Conservation (phyloP, 2,329 filamentous ascomycete species). For the Claviceps spartinae region DNA sequence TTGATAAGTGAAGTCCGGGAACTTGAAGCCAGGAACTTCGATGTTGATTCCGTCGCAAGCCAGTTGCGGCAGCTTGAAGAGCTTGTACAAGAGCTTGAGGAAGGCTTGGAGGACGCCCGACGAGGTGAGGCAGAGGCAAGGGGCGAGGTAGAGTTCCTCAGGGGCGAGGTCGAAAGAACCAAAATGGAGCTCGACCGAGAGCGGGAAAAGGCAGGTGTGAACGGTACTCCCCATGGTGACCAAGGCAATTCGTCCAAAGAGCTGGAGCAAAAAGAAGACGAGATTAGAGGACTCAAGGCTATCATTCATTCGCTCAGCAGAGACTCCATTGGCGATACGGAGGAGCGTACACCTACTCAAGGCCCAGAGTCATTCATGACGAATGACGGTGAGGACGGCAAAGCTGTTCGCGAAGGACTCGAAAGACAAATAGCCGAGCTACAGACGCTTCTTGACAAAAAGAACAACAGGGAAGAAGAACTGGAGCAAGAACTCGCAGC, state of each 20-base stretch:
- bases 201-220: conserved; percentile 54
- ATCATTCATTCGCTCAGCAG: conserved; percentile 93
- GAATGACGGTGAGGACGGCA: conserved; percentile 13
- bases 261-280: conserved; percentile 87
- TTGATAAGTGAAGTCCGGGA: conserved; percentile 74
- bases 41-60: conserved; percentile 79
- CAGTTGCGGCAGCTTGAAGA: conserved; percentile 95
- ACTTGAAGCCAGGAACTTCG: conserved; percentile 66
- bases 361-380: conserved; percentile 21
- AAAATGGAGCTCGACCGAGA: conserved; percentile 79
- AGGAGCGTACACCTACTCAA: conserved; percentile 18
- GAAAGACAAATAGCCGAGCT: conserved; percentile 73
- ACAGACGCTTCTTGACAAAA: conserved; percentile 57
- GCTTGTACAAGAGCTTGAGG: conserved; percentile 89
- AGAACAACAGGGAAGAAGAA: conserved; percentile 65
- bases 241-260: conserved; percentile 50
- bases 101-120: conserved; percentile 87
- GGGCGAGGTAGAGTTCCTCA: conserved; percentile 87
- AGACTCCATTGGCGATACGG: conserved; percentile 42
- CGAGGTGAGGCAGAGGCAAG: conserved; percentile 90
- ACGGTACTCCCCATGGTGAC: conserved; percentile 26
- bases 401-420: conserved; percentile 44
- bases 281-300: conserved; percentile 91
- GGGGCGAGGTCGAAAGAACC: conserved; percentile 87
- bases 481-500: conserved; percentile 68